Evolutionary conservation across 208 protist genomes (phyloP), one percentile per base, ranked within the genome.

Genomic region (Trypanosoma cruzi): DNA sequence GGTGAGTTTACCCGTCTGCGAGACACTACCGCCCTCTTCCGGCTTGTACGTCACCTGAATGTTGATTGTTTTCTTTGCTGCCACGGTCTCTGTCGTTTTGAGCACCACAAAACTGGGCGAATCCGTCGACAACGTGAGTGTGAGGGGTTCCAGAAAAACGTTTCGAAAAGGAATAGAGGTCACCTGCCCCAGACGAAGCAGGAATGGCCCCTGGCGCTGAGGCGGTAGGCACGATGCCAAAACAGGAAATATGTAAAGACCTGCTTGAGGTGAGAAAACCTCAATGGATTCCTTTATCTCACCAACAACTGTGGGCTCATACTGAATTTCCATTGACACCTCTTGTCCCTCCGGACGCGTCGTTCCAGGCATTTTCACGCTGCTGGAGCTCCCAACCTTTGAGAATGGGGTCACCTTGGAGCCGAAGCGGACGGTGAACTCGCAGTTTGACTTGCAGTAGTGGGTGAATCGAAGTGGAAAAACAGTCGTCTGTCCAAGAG

Each of bases 161-260:
- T 99, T 99, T 71, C 92, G 93, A 80, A 99, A 98, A 14, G 86
- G 85, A 46, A 99, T 75, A 29, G 67, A 52, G 18, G 79, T 77
- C 24, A 74, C 81, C 69, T 92, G 84, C 2, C 80, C 86, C 16
- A 74, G 36, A 28, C 84, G 85, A 29, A 97, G 66, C n/a, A 68
- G 32, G 44, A 97, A 86, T 0, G 98, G 98, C 0, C 98, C 98
- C 71, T 98, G 96, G 24, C 93, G 95, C 79, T 95, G 76, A 11
- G 98, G 97, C 29, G 81, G 75, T 14, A 87, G 75, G 68, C 97
- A 98, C 18, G 74, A 80, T 3, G 95, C 96, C 29, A 92, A 55
- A 54, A 99, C 85, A 20, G 88, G 81, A 71, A 98, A 98, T 24
- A 67, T 76, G 85, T 98, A 99, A 49, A 88, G 84, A 24, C 98